Percentiles rank a stretch among this genome's conserved stretches.
Evolutionary conservation across 2,329 filamentous ascomycete genomes (phyloP).

Genomic region (Knufia fluminis): DNA sequence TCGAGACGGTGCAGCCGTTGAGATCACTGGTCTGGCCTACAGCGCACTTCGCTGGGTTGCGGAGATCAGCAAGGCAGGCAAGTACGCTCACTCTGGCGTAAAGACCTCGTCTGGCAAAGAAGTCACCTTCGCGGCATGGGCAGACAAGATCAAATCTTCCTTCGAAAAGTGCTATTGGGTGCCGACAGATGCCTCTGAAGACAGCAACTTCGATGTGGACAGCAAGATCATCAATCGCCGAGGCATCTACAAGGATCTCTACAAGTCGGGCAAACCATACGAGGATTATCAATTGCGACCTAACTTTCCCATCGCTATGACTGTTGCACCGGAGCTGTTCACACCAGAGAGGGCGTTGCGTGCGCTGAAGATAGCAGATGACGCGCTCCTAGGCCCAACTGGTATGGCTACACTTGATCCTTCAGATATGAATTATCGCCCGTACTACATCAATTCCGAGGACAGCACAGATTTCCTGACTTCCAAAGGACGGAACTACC

Average conservation of each 20-base stretch:
- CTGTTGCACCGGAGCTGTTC: slow-evolving; percentile 82
- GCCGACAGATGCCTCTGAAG: slow-evolving; percentile 56
- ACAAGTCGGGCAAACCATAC: slow-evolving; percentile 87
- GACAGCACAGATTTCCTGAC: slow-evolving; percentile 87
- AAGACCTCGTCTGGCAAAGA: slow-evolving; percentile 51
- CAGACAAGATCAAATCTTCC: slow-evolving; percentile 65
- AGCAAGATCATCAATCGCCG: slow-evolving; percentile 71
- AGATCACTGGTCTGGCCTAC: slow-evolving; percentile 89
- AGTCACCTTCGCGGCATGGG: slow-evolving; percentile 72
- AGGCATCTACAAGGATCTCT: slow-evolving; percentile 97
- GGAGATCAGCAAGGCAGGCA: slow-evolving; percentile 55
- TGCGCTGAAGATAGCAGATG: slow-evolving; percentile 72
- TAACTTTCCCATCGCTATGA: slow-evolving; percentile 95
- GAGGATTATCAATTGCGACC: slow-evolving; percentile 94
- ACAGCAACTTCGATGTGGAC: slow-evolving; percentile 66
- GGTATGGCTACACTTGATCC: slow-evolving; percentile 97
- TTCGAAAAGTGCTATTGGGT: slow-evolving; percentile 93
- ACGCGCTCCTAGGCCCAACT: slow-evolving; percentile 69
- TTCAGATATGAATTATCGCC: slow-evolving; percentile 81
- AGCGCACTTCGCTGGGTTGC: slow-evolving; percentile 77
- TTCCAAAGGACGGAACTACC: slow-evolving; percentile 91
- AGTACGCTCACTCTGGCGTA: slow-evolving; percentile 66
- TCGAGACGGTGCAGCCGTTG: slow-evolving; percentile 85
- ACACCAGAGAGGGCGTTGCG: slow-evolving; percentile 65
- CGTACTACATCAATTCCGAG: slow-evolving; percentile 90